These are phyloP conservation scores for Cyclanthera cordifolia DNA, from an alignment of 306 rosid species.

Conservation along the genomic window DNA sequence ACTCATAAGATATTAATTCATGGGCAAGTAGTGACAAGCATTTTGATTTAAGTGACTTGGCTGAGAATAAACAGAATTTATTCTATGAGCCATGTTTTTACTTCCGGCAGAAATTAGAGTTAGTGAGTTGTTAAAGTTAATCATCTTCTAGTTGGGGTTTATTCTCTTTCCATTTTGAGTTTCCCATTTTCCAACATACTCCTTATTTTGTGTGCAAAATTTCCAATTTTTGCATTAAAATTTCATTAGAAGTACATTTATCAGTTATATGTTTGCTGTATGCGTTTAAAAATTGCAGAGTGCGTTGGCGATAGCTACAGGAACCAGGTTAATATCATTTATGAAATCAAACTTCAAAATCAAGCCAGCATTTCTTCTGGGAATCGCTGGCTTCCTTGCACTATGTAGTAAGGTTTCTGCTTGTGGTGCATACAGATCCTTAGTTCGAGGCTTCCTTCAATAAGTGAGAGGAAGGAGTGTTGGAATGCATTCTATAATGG, in stretches of 20 bases:
- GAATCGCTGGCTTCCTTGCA: neutral
- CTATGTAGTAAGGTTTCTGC: slow-evolving; percentile 3
- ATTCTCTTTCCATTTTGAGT: neutral
- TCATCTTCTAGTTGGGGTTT: neutral
- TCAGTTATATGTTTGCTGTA: neutral
- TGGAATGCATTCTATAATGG: slow-evolving; percentile 60
- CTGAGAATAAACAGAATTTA: neutral
- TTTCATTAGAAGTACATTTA: neutral
- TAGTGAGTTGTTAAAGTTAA: neutral
- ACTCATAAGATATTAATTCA: too few species aligned
- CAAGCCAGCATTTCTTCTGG: slow-evolving; percentile 7
- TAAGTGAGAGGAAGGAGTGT: slow-evolving; percentile 43
- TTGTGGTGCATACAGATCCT: slow-evolving; percentile 31
- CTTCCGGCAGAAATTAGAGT: neutral
- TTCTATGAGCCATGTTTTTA: neutral
- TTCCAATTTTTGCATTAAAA: neutral
- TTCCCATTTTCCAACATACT: neutral
- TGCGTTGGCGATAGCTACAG: slow-evolving; percentile 41
- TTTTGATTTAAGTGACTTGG: neutral
- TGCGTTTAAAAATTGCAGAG: slow-evolving; percentile 31
- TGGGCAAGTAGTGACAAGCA: neutral
- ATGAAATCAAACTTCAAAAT: neutral
- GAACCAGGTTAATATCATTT: slow-evolving; percentile 49
- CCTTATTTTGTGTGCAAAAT: neutral
- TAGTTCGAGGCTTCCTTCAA: slow-evolving; percentile 32